phyloP scores from a whole-genome alignment of 2,329 filamentous ascomycete genomes.

The Neonectria faginata region DNA sequence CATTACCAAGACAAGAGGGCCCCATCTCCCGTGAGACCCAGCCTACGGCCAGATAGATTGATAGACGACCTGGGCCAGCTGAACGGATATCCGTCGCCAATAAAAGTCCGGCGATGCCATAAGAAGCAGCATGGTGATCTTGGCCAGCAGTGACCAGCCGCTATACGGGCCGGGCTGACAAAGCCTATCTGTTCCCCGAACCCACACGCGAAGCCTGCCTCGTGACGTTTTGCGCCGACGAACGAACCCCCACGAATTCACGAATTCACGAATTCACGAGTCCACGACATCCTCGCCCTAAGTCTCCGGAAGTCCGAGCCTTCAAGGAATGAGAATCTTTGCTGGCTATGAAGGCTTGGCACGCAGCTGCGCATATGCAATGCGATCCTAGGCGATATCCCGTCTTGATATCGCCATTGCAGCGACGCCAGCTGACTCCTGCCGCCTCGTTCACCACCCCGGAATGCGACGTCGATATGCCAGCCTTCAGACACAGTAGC shows the following conservation, averaged over 20 bases:
- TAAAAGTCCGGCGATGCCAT: neutral
- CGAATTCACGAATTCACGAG: slow-evolving; percentile 10
- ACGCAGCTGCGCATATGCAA: neutral
- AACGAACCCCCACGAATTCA: slow-evolving; percentile 2
- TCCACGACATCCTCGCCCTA: slow-evolving; percentile 8
- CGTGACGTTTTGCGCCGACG: slow-evolving; percentile 14
- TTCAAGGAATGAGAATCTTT: neutral
- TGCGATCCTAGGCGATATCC: neutral
- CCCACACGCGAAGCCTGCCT: neutral
- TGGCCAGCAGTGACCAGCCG: neutral
- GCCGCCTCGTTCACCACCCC: neutral
- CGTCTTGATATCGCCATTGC: neutral
- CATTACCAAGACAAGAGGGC: slow-evolving; percentile 40
- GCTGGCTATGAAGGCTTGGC: neutral
- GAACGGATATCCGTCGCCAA: slow-evolving; percentile 9
- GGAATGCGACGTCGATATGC: slow-evolving; percentile 9
- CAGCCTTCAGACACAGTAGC: slow-evolving; percentile 12
- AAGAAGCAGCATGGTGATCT: neutral
- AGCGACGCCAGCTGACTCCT: neutral
- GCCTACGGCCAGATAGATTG: neutral
- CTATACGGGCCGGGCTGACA: neutral
- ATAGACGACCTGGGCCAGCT: neutral
- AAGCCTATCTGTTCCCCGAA: neutral
- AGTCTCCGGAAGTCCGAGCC: slow-evolving; percentile 6
- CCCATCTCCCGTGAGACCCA: slow-evolving; percentile 30